Percentiles rank a stretch among this genome's conserved stretches.
These are phyloP conservation scores for Trametes meyenii DNA, from an alignment of 768 basidiomycete genomes.

Conservation along the genomic window DNA sequence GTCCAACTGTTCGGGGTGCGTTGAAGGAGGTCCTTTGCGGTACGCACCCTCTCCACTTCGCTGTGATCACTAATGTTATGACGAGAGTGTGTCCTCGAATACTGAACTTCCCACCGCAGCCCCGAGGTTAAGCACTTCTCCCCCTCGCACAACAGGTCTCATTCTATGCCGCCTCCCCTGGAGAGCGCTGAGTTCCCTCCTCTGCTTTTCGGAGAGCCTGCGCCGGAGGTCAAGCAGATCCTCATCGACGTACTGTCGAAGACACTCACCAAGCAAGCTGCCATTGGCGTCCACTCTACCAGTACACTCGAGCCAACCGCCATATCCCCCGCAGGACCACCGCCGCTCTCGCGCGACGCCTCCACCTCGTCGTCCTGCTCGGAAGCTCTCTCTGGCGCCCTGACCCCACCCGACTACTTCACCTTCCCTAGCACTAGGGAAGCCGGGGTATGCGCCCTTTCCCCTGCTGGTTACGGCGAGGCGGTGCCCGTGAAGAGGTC, in stretches of 20 bases:
- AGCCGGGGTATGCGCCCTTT: not conserved
- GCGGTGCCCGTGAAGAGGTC: not conserved
- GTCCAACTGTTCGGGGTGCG: not conserved
- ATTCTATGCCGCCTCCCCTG: not conserved
- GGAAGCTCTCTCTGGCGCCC: not conserved
- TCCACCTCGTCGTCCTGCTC: slow-evolving; percentile 12
- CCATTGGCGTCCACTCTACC: not conserved
- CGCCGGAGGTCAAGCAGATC: not conserved
- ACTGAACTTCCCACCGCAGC: not conserved
- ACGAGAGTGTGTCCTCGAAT: not conserved
- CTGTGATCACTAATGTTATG: not conserved
- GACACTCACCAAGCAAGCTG: slow-evolving; percentile 2
- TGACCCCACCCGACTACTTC: slow-evolving; percentile 5
- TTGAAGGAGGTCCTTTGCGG: not conserved
- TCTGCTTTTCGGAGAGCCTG: not conserved
- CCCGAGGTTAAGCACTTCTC: not conserved
- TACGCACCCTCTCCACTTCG: not conserved
- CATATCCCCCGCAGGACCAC: not conserved
- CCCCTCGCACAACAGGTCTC: not conserved
- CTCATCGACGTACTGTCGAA: not conserved
- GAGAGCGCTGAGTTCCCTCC: not conserved
- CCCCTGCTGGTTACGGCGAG: not conserved
- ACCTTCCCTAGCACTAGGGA: not conserved
- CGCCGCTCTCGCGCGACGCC: not conserved
- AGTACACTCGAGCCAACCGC: not conserved